These are phyloP conservation scores for Phytophthora sansomeana DNA, from an alignment of 352 stramenopile species.

Conservation along the genomic window DNA sequence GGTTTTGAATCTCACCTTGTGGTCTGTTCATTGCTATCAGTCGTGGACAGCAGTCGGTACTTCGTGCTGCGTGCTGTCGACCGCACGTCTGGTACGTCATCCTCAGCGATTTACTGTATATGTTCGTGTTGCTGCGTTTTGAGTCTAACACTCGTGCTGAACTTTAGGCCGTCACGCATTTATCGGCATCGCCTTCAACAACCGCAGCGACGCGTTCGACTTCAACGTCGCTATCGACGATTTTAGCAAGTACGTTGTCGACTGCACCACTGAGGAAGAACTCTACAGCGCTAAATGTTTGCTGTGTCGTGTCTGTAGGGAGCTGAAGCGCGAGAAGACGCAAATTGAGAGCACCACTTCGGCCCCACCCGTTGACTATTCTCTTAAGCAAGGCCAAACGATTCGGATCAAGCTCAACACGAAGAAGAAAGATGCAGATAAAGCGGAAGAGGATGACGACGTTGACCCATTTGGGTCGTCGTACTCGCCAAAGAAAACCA, in stretches of 20 bases:
- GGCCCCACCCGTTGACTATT: slow-evolving; percentile 85
- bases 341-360: slow-evolving; percentile 45
- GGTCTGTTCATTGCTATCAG: slow-evolving; percentile 25
- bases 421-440: slow-evolving; percentile 56
- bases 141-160: neutral
- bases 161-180: slow-evolving; percentile 88
- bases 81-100: slow-evolving; percentile 63
- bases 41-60: slow-evolving; percentile 94
- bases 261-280: neutral
- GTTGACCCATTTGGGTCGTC: slow-evolving; percentile 30
- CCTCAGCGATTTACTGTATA: neutral
- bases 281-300: slow-evolving; percentile 6
- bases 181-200: slow-evolving; percentile 94
- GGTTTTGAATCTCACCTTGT: slow-evolving; percentile 1
- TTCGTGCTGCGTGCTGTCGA: slow-evolving; percentile 94
- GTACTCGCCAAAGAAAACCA: slow-evolving; percentile 33
- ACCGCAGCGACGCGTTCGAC: slow-evolving; percentile 95
- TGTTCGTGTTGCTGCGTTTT: neutral
- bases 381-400: slow-evolving; percentile 93
- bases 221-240: slow-evolving; percentile 95
- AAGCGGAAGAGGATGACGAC: slow-evolving; percentile 45
- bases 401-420: slow-evolving; percentile 90
- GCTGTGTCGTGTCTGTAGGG: slow-evolving; percentile 35
- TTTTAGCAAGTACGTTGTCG: slow-evolving; percentile 68
- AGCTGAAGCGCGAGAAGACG: slow-evolving; percentile 66